Evolutionary conservation across 2,329 filamentous ascomycete species (phyloP).

Genomic region (Aspergillus novofumigatus): DNA sequence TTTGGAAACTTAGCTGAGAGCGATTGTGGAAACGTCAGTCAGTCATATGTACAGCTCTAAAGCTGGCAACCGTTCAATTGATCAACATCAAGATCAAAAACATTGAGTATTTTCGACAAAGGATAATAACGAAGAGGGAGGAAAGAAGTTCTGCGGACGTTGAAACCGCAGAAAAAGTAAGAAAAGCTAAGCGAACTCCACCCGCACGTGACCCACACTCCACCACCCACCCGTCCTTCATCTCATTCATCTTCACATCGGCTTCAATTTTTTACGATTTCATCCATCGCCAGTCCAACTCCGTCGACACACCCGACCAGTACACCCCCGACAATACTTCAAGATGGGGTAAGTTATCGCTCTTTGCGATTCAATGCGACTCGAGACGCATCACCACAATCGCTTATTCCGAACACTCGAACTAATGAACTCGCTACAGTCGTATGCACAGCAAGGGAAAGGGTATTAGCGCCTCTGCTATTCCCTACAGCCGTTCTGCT

Average conservation of each 20-base stretch:
- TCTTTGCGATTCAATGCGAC: neutral
- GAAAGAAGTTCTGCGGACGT: too few species aligned
- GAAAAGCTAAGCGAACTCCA: conserved; percentile 23
- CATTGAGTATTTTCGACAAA: neutral
- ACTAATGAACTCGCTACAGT: conserved; percentile 38
- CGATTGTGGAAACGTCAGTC: neutral
- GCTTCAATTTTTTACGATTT: conserved; percentile 7
- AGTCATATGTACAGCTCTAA: neutral
- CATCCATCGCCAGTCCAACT: conserved; percentile 16
- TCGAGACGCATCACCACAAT: neutral
- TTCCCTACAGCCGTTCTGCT: conserved; percentile 92
- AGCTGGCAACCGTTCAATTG: neutral
- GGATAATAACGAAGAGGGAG: neutral
- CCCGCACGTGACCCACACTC: conserved; percentile 33
- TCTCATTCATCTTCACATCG: conserved; percentile 5
- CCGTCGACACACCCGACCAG: conserved; percentile 30
- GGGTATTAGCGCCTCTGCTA: conserved; percentile 92
- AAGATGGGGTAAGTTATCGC: conserved; percentile 13
- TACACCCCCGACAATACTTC: conserved; percentile 16
- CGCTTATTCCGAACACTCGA: neutral
- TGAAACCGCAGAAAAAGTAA: conserved; percentile 17
- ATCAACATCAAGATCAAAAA: neutral
- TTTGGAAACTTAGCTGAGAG: neutral
- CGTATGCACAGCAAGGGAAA: conserved; percentile 99
- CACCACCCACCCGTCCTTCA: conserved; percentile 11